Evolutionary conservation across 2,329 filamentous ascomycete species (phyloP).

Genomic region (Ceratocystis destructans): DNA sequence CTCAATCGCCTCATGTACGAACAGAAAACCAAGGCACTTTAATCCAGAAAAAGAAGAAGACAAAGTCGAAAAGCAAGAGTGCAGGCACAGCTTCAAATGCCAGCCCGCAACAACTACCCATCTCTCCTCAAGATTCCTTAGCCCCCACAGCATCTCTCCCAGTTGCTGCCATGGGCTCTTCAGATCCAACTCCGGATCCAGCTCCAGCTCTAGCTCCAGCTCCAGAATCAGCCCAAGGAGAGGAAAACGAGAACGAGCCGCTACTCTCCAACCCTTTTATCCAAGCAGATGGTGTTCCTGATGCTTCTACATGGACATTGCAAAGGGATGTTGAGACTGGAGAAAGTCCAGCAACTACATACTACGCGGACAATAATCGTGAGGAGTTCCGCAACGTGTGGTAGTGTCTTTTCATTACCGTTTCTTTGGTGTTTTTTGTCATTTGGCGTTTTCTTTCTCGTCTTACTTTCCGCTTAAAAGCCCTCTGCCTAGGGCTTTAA

Average conservation of each 20-base stretch:
- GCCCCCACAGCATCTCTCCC: background rate
- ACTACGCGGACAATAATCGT: constrained; percentile 26
- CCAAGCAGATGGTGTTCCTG: constrained; percentile 7
- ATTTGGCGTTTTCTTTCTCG: constrained; percentile 4
- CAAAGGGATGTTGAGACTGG: background rate
- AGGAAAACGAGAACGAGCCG: background rate
- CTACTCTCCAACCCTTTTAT: constrained; percentile 14
- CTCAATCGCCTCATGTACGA: constrained; percentile 18
- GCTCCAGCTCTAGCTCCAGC: background rate
- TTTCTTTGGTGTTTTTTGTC: background rate
- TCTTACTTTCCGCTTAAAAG: background rate
- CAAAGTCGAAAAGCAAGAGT: constrained; percentile 20
- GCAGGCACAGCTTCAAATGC: background rate
- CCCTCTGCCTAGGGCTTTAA: background rate
- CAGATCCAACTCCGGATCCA: background rate
- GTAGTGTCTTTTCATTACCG: constrained; percentile 21
- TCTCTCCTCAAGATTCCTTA: background rate
- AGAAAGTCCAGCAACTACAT: constrained; percentile 17
- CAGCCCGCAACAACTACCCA: background rate
- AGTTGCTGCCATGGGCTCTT: background rate
- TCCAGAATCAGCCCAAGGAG: background rate
- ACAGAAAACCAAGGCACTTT: constrained; percentile 23
- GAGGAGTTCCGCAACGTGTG: constrained; percentile 38
- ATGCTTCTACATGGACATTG: background rate
- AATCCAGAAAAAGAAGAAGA: constrained; percentile 31